phyloP scores from a whole-genome alignment of 192 early-diverging fungal genomes.

The Rhizophagus clarus region DNA sequence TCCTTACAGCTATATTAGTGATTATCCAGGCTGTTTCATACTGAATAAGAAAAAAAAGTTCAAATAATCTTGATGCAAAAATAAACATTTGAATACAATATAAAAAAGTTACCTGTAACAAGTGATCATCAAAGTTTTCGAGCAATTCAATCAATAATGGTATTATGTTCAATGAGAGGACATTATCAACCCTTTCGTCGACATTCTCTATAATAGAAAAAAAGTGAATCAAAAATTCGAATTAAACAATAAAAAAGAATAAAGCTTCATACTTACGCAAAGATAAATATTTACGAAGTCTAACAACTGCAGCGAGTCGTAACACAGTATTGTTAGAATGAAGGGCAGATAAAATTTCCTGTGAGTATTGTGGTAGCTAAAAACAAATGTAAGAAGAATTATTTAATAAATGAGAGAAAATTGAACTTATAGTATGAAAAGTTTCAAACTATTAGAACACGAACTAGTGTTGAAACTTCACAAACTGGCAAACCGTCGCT shows the following conservation, averaged over 20 bases:
- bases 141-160: slow-evolving; percentile 16
- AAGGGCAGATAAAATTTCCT: slow-evolving; percentile 1
- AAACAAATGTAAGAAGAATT: neutral
- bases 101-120: slow-evolving; percentile 14
- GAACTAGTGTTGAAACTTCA: slow-evolving; percentile 11
- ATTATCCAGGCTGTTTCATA: slow-evolving; percentile 26
- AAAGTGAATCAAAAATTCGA: neutral
- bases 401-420: neutral
- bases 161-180: slow-evolving; percentile 10
- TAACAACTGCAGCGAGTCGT: slow-evolving; percentile 21
- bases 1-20: slow-evolving; percentile 21
- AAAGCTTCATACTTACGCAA: slow-evolving; percentile 8
- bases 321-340: neutral
- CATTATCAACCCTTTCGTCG: slow-evolving; percentile 25
- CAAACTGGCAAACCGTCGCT: slow-evolving; percentile 19
- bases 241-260: neutral
- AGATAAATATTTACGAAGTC: slow-evolving; percentile 23
- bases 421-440: neutral
- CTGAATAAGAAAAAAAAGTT: neutral
- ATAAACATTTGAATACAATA: neutral
- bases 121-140: slow-evolving; percentile 1
- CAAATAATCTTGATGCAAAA: neutral
- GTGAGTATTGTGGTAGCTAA: slow-evolving; percentile 16
- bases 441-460: neutral
- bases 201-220: slow-evolving; percentile 1